Evolutionary conservation across 1,284 basidiomycete genomes (phyloP), one percentile per base, ranked within the genome.

Genomic region (Cystobasidiaceae sp.): DNA sequence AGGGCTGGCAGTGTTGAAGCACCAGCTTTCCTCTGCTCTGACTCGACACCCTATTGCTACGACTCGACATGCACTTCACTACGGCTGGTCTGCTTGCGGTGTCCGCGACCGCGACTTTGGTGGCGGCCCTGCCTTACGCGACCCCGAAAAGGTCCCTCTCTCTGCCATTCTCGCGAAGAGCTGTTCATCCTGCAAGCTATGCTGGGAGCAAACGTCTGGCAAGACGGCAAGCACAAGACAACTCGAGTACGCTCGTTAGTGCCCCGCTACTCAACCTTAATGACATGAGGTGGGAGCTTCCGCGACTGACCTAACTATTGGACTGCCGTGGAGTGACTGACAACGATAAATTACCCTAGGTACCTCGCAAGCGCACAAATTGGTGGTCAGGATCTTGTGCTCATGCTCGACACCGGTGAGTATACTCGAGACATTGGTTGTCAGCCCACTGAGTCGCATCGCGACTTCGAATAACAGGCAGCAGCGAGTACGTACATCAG

Each of bases 381-480:
- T n/a, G 55, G 23, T 19, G 55, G 55, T 30, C 55, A 58, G 21
- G 55, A 58, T 11, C 23, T 58, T 17, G 43, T 27, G 15, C 27
- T 58, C 19, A 58, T 58, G 11, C 55, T 58, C 7, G 55, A 58
- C 37, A 58, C 55, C n/a, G 55, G 55, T 46, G 15, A 44, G 50
- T 30, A 25, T 7, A 49, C 9, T 34, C 28, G 9, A 17, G 32
- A 23, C 21, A 19, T 34, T 34, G 33, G 13, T 46, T n/a, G n/a
- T n/a, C n/a, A n/a, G 32, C 28, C 45, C 23, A 44, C 41, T 58
- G 9, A 19, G 1, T 17, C 4, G 21, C 19, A 19, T n/a, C n/a
- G n/a, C n/a, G n/a, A n/a, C n/a, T n/a, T n/a, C n/a, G n/a, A n/a
- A n/a, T n/a, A n/a, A n/a, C 55, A 58, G 51, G 51, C 8, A 55